A percentile compares a stretch with the other conserved stretches of the same genome.
These are phyloP conservation scores for Starmerella floris DNA, from an alignment of 805 yeast genomes.

Conservation along the genomic window DNA sequence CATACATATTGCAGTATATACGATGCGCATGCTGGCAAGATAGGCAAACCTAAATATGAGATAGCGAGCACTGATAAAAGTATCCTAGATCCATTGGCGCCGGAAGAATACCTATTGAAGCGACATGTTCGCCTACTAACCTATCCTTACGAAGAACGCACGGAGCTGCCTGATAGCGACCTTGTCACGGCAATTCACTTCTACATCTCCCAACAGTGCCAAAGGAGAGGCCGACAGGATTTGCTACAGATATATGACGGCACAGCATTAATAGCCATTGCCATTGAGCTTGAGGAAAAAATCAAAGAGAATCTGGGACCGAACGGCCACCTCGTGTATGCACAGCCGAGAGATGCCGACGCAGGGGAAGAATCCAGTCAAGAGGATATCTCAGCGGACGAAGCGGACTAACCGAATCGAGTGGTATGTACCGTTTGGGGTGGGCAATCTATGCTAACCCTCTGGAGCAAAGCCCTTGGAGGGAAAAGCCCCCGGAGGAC, in stretches of 20 bases:
- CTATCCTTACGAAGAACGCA: constrained; percentile 16
- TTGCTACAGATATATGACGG: constrained; percentile 11
- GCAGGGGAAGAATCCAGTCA: neutral
- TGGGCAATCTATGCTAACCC: neutral
- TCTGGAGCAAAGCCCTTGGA: neutral
- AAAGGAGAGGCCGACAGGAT: neutral
- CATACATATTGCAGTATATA: no score
- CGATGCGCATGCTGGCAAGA: constrained; percentile 9
- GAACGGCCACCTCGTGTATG: constrained; percentile 15
- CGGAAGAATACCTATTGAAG: constrained; percentile 15
- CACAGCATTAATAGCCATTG: constrained; percentile 15
- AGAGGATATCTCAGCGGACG: neutral
- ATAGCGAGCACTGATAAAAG: neutral
- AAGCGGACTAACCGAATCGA: neutral
- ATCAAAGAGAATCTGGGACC: constrained; percentile 11
- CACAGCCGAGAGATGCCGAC: neutral
- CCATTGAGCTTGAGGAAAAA: constrained; percentile 16
- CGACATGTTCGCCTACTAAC: constrained; percentile 2
- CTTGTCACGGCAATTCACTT: constrained; percentile 14
- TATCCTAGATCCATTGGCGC: constrained; percentile 5
- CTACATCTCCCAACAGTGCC: constrained; percentile 9
- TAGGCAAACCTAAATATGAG: neutral
- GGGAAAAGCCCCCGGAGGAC: neutral
- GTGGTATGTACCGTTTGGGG: neutral
- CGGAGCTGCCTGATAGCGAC: constrained; percentile 13